Conservation (phyloP, 2,329 filamentous ascomycete species). For the Xylariales sp. region DNA sequence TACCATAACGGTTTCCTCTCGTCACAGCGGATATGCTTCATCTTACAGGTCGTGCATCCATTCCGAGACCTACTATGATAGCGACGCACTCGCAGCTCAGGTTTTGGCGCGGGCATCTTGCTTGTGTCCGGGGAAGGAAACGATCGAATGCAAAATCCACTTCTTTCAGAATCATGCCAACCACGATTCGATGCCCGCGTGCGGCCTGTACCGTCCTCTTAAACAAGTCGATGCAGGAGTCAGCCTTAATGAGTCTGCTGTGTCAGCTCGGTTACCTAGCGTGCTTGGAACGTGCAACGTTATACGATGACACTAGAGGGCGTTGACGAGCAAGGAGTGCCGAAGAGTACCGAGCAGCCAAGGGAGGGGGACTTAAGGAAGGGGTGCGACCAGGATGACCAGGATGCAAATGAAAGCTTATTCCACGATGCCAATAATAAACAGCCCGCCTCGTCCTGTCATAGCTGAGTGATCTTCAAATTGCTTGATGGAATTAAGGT, state of each 20-base stretch:
- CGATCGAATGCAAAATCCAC: conserved; percentile 20
- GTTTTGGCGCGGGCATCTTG: conserved; percentile 42
- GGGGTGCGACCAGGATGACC: conserved; percentile 2
- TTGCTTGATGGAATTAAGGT: conserved; percentile 24
- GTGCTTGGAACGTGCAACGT: conserved; percentile 25
- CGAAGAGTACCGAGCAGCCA: conserved; percentile 27
- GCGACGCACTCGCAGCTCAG: conserved; percentile 41
- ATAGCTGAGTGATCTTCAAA: conserved; percentile 39
- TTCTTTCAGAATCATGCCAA: conserved; percentile 29
- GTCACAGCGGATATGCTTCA: conserved; percentile 45
- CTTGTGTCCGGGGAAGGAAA: conserved; percentile 19
- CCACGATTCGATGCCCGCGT: conserved; percentile 15
- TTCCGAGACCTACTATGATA: conserved; percentile 46
- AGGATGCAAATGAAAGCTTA: conserved; percentile 36
- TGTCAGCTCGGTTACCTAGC: conserved; percentile 29
- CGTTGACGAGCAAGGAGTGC: conserved; percentile 2
- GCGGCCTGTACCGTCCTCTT: conserved; percentile 34
- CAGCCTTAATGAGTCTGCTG: conserved; percentile 32
- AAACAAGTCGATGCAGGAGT: conserved; percentile 38
- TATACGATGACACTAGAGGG: conserved; percentile 19
- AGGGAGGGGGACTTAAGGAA: conserved; percentile 17
- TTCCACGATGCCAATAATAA: conserved; percentile 36
- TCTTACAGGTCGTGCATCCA: conserved; percentile 44
- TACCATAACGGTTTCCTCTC: conserved; percentile 46
- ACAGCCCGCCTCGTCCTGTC: conserved; percentile 33